Evolutionary conservation across 2,329 filamentous ascomycete species (phyloP).

Genomic region (Colletotrichum sp.): DNA sequence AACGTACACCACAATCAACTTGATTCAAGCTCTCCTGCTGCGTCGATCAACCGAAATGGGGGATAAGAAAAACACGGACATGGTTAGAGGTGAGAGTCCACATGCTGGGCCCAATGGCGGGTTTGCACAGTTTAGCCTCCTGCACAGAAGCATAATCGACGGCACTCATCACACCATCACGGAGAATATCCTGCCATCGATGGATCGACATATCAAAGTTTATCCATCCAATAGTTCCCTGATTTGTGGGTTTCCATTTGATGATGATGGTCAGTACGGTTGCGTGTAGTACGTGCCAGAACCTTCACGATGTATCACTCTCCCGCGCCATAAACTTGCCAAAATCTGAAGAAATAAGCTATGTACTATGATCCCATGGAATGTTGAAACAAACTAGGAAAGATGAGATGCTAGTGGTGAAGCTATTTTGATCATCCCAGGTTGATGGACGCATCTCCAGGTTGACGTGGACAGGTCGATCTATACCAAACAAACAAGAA

Average conservation of each 20-base stretch:
- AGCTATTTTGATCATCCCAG: neutral
- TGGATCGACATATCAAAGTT: constrained; percentile 2
- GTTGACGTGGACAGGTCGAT: neutral
- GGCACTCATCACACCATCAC: neutral
- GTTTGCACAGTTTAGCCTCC: neutral
- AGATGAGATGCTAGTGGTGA: neutral
- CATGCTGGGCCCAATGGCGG: neutral
- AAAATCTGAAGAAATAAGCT: neutral
- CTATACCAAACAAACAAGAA: neutral
- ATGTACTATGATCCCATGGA: neutral
- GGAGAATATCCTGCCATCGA: neutral
- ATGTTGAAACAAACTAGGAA: neutral
- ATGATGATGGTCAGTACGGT: neutral
- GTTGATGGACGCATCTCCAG: neutral
- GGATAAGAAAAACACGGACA: neutral
- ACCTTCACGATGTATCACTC: neutral
- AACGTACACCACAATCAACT: constrained; percentile 13
- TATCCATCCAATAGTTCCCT: constrained; percentile 1
- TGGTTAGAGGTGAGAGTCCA: neutral
- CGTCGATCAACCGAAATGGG: constrained; percentile 9
- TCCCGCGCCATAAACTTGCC: neutral
- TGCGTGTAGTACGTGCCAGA: neutral
- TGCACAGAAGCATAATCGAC: constrained; percentile 7
- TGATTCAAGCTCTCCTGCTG: neutral
- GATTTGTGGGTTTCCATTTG: neutral